Evolutionary conservation across 2,329 filamentous ascomycete species (phyloP).

Genomic region (Fusarium sp.): DNA sequence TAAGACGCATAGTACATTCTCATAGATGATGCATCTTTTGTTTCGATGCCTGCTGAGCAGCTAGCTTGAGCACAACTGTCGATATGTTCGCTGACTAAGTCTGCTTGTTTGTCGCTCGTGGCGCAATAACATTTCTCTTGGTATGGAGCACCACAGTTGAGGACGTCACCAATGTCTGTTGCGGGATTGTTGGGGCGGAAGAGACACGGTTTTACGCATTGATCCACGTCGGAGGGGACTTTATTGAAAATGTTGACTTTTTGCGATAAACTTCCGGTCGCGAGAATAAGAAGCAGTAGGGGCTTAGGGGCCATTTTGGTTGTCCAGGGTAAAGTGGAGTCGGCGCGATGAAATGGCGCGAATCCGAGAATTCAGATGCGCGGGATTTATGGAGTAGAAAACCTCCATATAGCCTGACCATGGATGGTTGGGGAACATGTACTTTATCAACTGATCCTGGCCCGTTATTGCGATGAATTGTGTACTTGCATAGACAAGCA

Average conservation of each 20-base stretch:
- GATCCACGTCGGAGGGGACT: neutral
- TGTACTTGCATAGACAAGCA: neutral
- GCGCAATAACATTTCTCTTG: neutral
- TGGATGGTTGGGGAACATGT: neutral
- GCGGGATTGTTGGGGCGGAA: constrained; percentile 6
- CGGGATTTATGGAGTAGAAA: neutral
- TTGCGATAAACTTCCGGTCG: neutral
- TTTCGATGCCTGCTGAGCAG: neutral
- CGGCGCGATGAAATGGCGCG: no score
- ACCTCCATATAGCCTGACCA: neutral
- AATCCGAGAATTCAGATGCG: no score
- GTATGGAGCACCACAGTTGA: constrained; percentile 1
- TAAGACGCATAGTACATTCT: constrained; percentile 7
- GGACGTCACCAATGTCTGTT: neutral
- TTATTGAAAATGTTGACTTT: neutral
- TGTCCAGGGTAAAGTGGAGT: neutral
- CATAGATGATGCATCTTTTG: constrained; percentile 2
- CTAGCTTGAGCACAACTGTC: constrained; percentile 3
- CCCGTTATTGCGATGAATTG: neutral
- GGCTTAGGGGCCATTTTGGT: neutral
- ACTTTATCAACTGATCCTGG: neutral
- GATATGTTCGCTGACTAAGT: neutral
- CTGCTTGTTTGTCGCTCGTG: neutral
- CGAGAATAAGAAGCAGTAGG: neutral
- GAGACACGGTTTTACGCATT: constrained; percentile 12